Percentiles rank a stretch among this genome's conserved stretches.
Evolutionary conservation across 495 filamentous ascomycete species (phyloP).

Genomic region (Aspergillus olivimuriae): DNA sequence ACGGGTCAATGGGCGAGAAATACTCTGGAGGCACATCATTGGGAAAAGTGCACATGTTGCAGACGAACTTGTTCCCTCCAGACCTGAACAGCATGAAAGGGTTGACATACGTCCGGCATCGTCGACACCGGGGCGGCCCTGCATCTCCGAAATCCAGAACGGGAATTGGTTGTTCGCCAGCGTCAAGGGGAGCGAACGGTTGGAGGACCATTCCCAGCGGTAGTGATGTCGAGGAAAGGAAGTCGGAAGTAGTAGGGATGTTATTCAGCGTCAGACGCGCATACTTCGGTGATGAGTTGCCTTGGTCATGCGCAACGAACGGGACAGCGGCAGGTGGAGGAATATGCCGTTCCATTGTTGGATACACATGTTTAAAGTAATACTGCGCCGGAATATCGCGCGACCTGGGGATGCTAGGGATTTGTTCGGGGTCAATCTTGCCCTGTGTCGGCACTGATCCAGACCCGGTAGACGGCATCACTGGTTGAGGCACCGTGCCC

Average conservation of each 20-base stretch:
- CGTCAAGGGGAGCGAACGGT: constrained; percentile 74
- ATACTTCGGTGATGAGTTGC: constrained; percentile 93
- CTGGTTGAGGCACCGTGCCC: constrained; percentile 51
- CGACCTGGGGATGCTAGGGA: constrained; percentile 83
- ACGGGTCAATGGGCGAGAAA: constrained; percentile 83
- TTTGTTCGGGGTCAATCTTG: constrained; percentile 83
- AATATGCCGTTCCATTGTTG: constrained; percentile 86
- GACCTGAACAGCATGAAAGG: constrained; percentile 97
- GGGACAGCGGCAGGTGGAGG: constrained; percentile 87
- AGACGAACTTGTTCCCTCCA: constrained; percentile 93
- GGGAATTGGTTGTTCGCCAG: constrained; percentile 82
- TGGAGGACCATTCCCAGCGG: constrained; percentile 87
- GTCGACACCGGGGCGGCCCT: constrained; percentile 85
- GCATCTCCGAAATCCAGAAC: constrained; percentile 91
- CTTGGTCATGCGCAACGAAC: constrained; percentile 89
- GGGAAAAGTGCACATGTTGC: constrained; percentile 96
- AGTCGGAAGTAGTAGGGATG: constrained; percentile 78
- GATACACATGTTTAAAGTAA: constrained; percentile 81
- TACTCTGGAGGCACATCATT: constrained; percentile 93
- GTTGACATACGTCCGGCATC: constrained; percentile 96
- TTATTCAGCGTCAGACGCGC: constrained; percentile 86
- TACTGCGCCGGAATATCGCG: constrained; percentile 76
- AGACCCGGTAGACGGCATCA: constrained; percentile 26
- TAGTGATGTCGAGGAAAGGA: constrained; percentile 68
- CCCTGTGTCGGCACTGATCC: constrained; percentile 57